These are phyloP conservation scores for Wickerhamomyces kurtzmanii DNA, from an alignment of 805 yeast species.

Conservation along the genomic window DNA sequence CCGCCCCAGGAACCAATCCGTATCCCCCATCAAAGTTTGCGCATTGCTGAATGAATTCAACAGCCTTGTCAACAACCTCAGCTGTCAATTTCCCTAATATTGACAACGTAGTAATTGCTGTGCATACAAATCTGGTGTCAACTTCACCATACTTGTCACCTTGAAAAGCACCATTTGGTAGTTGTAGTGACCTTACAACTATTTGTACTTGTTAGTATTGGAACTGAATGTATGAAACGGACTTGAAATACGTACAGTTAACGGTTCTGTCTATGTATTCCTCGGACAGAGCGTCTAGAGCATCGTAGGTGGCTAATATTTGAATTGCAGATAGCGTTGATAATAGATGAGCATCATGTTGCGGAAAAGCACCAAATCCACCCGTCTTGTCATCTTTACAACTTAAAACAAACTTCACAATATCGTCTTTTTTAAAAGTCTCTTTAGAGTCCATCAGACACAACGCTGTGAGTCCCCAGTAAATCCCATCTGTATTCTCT, in stretches of 20 bases:
- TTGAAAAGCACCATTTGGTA: conserved; percentile 60
- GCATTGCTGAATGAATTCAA: conserved; percentile 55
- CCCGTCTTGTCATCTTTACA: conserved; percentile 56
- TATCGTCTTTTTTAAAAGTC: conserved; percentile 49
- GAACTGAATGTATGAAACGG: too few relatives aligned
- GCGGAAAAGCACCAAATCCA: conserved; percentile 86
- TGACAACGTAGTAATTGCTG: conserved; percentile 65
- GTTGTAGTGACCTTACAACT: conserved; percentile 26
- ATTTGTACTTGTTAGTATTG: too few relatives aligned
- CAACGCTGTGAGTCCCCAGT: conserved; percentile 89
- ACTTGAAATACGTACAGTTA: too few relatives aligned
- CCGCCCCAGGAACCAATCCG: conserved; percentile 91
- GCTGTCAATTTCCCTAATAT: conserved; percentile 54
- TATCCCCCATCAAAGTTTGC: conserved; percentile 94
- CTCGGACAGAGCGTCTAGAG: conserved; percentile 32
- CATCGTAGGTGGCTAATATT: conserved; percentile 56
- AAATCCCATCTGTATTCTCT: too few relatives aligned
- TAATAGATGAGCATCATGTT: conserved; percentile 81
- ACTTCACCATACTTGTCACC: conserved; percentile 92
- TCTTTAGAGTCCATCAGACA: conserved; percentile 45
- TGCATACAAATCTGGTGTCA: conserved; percentile 86
- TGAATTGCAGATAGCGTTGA: conserved; percentile 86
- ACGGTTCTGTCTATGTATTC: conserved; percentile 22
- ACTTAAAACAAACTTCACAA: conserved; percentile 55
- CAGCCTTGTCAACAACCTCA: conserved; percentile 53